Conservation (phyloP, 176 grass and related monocot genomes). For the Bolboschoenus planiculmis region DNA sequence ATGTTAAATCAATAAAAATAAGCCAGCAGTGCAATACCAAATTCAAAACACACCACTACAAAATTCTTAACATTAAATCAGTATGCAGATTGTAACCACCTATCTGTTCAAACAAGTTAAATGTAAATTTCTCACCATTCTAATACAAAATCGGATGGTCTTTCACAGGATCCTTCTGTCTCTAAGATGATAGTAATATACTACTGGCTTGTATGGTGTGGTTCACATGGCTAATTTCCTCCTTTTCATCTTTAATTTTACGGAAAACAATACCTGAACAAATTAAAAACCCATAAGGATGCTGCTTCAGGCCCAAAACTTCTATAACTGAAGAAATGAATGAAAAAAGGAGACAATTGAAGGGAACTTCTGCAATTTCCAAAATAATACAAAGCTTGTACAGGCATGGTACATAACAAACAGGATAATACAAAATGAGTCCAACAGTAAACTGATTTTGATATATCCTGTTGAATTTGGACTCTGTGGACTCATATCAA, state of each 20-base stretch:
- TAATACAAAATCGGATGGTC: conserved; percentile 12
- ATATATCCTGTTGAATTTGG: background rate
- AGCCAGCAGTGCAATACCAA: background rate
- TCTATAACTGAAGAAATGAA: background rate
- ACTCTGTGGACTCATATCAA: background rate
- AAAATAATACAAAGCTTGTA: background rate
- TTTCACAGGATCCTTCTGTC: conserved; percentile 7
- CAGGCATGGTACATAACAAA: background rate
- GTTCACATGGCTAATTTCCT: background rate
- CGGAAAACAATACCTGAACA: conserved; percentile 1
- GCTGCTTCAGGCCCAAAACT: background rate
- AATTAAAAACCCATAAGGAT: background rate
- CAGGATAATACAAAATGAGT: background rate
- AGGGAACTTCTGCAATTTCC: background rate
- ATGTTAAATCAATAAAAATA: conserved; percentile 1
- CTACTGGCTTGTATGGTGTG: background rate
- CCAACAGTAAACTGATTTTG: background rate
- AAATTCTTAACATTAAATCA: conserved; percentile 18
- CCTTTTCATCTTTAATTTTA: conserved; percentile 1
- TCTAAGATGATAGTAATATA: background rate
- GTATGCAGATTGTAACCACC: background rate
- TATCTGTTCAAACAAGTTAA: conserved; percentile 11
- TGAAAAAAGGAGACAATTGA: background rate
- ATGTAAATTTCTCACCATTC: background rate
- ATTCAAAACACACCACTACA: background rate